Evolutionary conservation across 106 monocot species (phyloP).

Genomic region (Allium fistulosum): DNA sequence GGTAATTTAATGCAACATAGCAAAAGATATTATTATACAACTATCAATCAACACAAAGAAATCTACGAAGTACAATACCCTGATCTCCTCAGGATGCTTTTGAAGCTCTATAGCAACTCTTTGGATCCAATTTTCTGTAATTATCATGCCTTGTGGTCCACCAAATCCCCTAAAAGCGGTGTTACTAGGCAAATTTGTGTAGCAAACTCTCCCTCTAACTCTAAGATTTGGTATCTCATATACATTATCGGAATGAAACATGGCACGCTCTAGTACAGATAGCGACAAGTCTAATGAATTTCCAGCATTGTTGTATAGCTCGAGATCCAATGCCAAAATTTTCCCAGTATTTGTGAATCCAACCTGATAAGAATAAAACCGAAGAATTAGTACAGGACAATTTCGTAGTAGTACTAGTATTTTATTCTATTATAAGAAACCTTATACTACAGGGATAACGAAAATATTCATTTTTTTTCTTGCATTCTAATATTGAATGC

Average conservation of each 20-base stretch:
- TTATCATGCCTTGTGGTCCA: constrained; percentile 91
- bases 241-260: constrained; percentile 88
- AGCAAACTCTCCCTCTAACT: constrained; percentile 72
- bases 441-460: too few relatives aligned
- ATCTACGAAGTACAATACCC: constrained; percentile 21
- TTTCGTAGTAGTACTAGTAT: too few relatives aligned
- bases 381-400: too few relatives aligned
- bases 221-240: constrained; percentile 80
- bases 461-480: too few relatives aligned
- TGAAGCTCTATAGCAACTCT: constrained; percentile 68
- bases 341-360: constrained; percentile 85
- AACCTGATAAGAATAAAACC: constrained; percentile 30
- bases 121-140: constrained; percentile 96
- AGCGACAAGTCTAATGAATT: constrained; percentile 80
- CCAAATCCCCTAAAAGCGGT: constrained; percentile 99
- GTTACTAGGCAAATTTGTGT: constrained; percentile 90
- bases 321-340: constrained; percentile 81
- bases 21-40: too few relatives aligned
- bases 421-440: too few relatives aligned
- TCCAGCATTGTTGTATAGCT: constrained; percentile 89
- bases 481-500: too few relatives aligned
- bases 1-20: too few relatives aligned
- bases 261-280: constrained; percentile 81
- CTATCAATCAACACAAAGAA: too few relatives aligned
- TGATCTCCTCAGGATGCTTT: constrained; percentile 83